phyloP scores from a whole-genome alignment of 257 asterid genomes.

The Ligustrum vulgare region DNA sequence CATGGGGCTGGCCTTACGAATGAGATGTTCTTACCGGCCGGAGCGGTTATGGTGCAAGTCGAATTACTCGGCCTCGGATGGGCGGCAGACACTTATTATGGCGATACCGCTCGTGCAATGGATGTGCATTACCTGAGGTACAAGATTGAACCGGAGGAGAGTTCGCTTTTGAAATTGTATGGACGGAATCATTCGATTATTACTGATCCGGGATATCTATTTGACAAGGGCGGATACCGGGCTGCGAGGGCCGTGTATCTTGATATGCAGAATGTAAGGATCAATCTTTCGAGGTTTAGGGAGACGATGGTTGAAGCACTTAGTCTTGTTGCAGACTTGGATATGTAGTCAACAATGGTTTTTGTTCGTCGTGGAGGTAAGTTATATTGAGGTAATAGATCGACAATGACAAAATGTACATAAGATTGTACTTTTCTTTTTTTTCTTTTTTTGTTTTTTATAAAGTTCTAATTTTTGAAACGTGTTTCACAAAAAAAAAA shows the following conservation, averaged over 20 bases:
- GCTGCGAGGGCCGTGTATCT: slow-evolving; percentile 37
- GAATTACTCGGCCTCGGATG: slow-evolving; percentile 53
- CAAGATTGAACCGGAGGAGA: slow-evolving; percentile 52
- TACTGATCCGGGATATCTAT: slow-evolving; percentile 29
- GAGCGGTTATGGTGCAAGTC: slow-evolving; percentile 48
- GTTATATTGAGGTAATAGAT: neutral
- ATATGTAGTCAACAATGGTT: neutral
- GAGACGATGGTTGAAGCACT: slow-evolving; percentile 7
- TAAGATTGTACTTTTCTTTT: neutral
- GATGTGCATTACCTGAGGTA: slow-evolving; percentile 48
- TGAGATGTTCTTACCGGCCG: slow-evolving; percentile 46
- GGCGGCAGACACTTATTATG: slow-evolving; percentile 54
- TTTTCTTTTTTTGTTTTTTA: neutral
- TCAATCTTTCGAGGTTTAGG: slow-evolving; percentile 23
- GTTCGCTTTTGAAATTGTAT: slow-evolving; percentile 43
- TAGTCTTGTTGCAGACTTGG: neutral
- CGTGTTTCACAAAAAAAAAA: neutral
- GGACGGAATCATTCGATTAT: slow-evolving; percentile 39
- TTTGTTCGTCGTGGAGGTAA: neutral
- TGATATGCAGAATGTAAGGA: slow-evolving; percentile 25
- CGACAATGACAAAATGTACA: neutral
- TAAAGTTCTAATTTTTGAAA: neutral
- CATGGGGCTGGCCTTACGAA: slow-evolving; percentile 70
- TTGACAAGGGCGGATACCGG: slow-evolving; percentile 14
- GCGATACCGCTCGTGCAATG: slow-evolving; percentile 36